Percentiles rank a stretch among this genome's conserved stretches.
phyloP scores from a whole-genome alignment of 2,329 filamentous ascomycete genomes.

The Neonectria magnoliae region DNA sequence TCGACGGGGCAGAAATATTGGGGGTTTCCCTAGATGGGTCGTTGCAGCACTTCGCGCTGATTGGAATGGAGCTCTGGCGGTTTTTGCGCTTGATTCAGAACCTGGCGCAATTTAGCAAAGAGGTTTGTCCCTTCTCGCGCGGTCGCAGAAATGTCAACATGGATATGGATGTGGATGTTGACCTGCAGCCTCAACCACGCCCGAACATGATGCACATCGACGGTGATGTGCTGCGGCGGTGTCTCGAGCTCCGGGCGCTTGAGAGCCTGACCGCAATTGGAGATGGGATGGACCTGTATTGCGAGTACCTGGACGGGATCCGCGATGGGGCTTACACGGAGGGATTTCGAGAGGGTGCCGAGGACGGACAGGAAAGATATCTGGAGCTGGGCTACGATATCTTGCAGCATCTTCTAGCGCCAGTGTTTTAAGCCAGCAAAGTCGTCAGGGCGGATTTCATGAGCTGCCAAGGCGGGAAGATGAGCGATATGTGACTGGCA shows the following conservation, averaged over 20 bases:
- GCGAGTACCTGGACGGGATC: conserved; percentile 59
- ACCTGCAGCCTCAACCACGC: conserved; percentile 48
- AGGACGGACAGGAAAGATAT: conserved; percentile 47
- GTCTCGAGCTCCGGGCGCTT: conserved; percentile 58
- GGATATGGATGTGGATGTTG: conserved; percentile 31
- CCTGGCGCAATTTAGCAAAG: conserved; percentile 61
- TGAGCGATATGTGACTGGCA: too few relatives aligned
- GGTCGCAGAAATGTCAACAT: conserved; percentile 13
- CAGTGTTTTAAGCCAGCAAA: conserved; percentile 53
- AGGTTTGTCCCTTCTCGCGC: conserved; percentile 59
- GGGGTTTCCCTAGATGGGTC: conserved; percentile 77
- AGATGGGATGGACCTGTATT: conserved; percentile 53
- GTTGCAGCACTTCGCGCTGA: conserved; percentile 73
- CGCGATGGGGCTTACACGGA: conserved; percentile 57
- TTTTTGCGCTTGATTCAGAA: conserved; percentile 80
- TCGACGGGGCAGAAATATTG: conserved; percentile 63
- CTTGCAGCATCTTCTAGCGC: conserved; percentile 62
- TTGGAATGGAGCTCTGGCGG: conserved; percentile 70
- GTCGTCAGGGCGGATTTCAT: not conserved
- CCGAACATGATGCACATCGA: conserved; percentile 70
- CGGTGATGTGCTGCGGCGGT: conserved; percentile 70
- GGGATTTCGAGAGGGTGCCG: conserved; percentile 41
- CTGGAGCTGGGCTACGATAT: conserved; percentile 63
- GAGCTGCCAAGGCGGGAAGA: not conserved
- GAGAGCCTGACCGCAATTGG: conserved; percentile 52